phyloP scores from a whole-genome alignment of 108 stramenopile genomes.

The Nitzschia sp. region DNA sequence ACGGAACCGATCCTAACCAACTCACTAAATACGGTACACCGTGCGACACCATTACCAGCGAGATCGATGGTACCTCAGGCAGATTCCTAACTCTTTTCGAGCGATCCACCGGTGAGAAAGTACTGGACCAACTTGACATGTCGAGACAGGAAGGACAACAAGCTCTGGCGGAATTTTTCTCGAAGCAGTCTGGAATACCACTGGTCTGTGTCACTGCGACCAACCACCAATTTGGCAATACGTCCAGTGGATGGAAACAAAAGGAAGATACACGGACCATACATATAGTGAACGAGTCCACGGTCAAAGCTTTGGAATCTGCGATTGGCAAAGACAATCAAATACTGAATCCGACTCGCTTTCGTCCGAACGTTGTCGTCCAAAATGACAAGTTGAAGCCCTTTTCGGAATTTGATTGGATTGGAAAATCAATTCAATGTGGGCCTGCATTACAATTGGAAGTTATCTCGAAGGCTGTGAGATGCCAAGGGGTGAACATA shows the following conservation, averaged over 20 bases:
- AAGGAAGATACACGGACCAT: slow-evolving; percentile 59
- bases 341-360: slow-evolving; percentile 40
- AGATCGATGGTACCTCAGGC: background rate
- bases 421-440: slow-evolving; percentile 39
- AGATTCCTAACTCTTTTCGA: slow-evolving; percentile 33
- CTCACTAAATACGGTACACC: background rate
- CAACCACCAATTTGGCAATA: slow-evolving; percentile 66
- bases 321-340: slow-evolving; percentile 8
- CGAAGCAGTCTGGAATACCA: slow-evolving; percentile 36
- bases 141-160: slow-evolving; percentile 29
- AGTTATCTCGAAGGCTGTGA: slow-evolving; percentile 49
- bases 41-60: background rate
- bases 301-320: slow-evolving; percentile 44
- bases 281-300: slow-evolving; percentile 56
- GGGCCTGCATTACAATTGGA: slow-evolving; percentile 21
- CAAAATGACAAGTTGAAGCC: slow-evolving; percentile 36
- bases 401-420: slow-evolving; percentile 63
- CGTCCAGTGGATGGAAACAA: slow-evolving; percentile 52
- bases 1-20: background rate
- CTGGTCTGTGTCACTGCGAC: slow-evolving; percentile 44
- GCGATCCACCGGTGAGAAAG: slow-evolving; percentile 6
- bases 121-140: slow-evolving; percentile 45
- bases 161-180: slow-evolving; percentile 47
- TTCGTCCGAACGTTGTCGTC: slow-evolving; percentile 64
- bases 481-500: slow-evolving; percentile 59